Percentiles rank a stretch among this genome's conserved stretches.
These are phyloP conservation scores for Didymella exigua DNA, from an alignment of 2,329 filamentous ascomycete genomes.

Conservation along the genomic window DNA sequence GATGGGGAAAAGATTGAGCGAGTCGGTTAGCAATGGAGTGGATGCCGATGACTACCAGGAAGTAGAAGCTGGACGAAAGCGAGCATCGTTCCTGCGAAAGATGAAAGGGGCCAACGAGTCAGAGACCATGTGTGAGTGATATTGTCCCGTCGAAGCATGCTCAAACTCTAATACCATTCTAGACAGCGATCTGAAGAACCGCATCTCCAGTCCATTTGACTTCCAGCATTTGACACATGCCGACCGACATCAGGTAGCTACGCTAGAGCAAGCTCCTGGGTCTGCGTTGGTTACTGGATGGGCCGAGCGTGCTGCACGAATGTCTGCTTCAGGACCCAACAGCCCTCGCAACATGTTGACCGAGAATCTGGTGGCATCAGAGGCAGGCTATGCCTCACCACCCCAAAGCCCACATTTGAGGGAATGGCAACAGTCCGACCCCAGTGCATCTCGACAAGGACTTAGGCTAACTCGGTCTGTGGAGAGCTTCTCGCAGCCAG, in stretches of 20 bases:
- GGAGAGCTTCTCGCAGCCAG: slow-evolving; percentile 63
- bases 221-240: slow-evolving; percentile 69
- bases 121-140: slow-evolving; percentile 35
- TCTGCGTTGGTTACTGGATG: slow-evolving; percentile 54
- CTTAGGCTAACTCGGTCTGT: slow-evolving; percentile 46
- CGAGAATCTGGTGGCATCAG: slow-evolving; percentile 11
- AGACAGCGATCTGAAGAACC: slow-evolving; percentile 38
- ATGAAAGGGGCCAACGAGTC: slow-evolving; percentile 31
- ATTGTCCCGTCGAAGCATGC: background rate
- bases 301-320: slow-evolving; percentile 4
- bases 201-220: slow-evolving; percentile 67
- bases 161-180: background rate
- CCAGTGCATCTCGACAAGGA: slow-evolving; percentile 17
- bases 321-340: background rate
- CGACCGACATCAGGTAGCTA: slow-evolving; percentile 59
- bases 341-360: slow-evolving; percentile 5
- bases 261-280: slow-evolving; percentile 58
- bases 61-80: slow-evolving; percentile 31
- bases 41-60: slow-evolving; percentile 34
- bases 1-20: slow-evolving; percentile 44
- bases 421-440: slow-evolving; percentile 20
- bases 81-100: slow-evolving; percentile 44
- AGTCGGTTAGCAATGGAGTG: slow-evolving; percentile 31
- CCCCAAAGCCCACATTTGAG: slow-evolving; percentile 30
- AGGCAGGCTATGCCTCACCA: slow-evolving; percentile 29